phyloP scores from a whole-genome alignment of 2,329 filamentous ascomycete genomes.

The Ophiostoma sp. region DNA sequence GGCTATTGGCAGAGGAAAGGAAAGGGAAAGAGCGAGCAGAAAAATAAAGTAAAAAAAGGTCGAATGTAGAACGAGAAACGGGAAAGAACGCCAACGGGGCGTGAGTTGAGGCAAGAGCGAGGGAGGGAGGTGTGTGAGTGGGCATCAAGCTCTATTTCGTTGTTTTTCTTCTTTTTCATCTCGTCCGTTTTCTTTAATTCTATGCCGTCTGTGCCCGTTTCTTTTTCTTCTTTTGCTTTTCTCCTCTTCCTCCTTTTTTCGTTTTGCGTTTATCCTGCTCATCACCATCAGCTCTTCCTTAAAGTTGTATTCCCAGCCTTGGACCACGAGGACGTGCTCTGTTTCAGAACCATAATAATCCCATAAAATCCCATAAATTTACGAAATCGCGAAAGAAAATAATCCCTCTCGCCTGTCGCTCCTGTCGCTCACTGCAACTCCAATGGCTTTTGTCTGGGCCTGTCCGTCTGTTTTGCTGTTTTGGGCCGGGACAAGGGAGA shows the following conservation, averaged over 20 bases:
- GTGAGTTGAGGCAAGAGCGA: slow-evolving; percentile 15
- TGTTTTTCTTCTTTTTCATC: neutral
- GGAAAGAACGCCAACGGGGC: slow-evolving; percentile 1
- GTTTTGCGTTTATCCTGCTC: neutral
- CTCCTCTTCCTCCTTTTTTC: neutral
- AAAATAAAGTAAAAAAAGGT: neutral
- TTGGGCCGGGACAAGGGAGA: slow-evolving; percentile 20
- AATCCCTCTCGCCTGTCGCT: neutral
- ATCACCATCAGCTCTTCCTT: too few relatives aligned
- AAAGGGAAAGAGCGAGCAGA: neutral
- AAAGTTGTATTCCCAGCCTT: neutral
- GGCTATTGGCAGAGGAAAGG: slow-evolving; percentile 12
- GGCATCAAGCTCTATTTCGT: neutral
- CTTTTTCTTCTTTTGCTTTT: neutral
- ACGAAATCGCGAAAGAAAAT: neutral
- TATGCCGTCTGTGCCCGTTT: neutral
- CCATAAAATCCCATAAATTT: neutral
- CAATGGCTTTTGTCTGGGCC: neutral
- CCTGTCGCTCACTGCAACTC: neutral
- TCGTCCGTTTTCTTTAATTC: neutral
- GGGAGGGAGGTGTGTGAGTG: neutral
- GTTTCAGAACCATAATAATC: neutral
- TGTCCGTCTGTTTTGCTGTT: neutral
- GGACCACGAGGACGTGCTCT: slow-evolving; percentile 9
- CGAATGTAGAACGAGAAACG: neutral